These are phyloP conservation scores for Pseudogymnoascus pannorum DNA, from an alignment of 2,329 filamentous ascomycete genomes.

Conservation along the genomic window DNA sequence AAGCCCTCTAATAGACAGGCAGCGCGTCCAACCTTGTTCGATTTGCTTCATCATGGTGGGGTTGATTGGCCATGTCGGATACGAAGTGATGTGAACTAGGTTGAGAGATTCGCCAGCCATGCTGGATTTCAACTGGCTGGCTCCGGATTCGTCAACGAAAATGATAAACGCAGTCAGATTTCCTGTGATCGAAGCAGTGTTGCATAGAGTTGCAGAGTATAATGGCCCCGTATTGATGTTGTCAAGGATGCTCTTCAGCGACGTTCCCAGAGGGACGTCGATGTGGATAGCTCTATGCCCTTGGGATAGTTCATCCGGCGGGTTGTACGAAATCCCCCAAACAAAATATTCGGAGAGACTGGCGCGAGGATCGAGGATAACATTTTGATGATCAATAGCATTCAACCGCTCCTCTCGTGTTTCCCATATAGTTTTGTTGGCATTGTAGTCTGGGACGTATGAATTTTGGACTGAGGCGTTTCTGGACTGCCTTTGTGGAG, in stretches of 20 bases:
- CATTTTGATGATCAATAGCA: conserved; percentile 1
- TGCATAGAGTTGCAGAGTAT: not conserved
- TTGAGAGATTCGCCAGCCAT: not conserved
- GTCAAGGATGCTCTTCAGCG: not conserved
- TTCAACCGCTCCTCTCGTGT: not conserved
- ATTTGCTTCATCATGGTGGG: not conserved
- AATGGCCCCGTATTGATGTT: not conserved
- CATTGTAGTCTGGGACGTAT: not conserved
- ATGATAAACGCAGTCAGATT: not conserved
- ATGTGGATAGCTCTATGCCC: not conserved
- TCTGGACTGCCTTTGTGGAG: not conserved
- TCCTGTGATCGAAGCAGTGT: not conserved
- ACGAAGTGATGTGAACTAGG: not conserved
- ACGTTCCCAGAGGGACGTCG: not conserved
- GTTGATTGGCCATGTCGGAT: not conserved
- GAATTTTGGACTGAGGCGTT: not conserved
- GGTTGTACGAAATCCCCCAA: not conserved
- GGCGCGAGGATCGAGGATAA: not conserved
- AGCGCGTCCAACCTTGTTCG: not conserved
- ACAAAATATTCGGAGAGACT: conserved; percentile 3
- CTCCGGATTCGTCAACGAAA: not conserved
- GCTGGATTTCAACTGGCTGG: not conserved
- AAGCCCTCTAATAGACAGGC: not conserved
- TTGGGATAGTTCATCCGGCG: not conserved
- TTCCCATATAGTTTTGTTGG: not conserved